Conservation (phyloP, 2,329 filamentous ascomycete genomes). For the Ceratocystis eucalypticola region DNA sequence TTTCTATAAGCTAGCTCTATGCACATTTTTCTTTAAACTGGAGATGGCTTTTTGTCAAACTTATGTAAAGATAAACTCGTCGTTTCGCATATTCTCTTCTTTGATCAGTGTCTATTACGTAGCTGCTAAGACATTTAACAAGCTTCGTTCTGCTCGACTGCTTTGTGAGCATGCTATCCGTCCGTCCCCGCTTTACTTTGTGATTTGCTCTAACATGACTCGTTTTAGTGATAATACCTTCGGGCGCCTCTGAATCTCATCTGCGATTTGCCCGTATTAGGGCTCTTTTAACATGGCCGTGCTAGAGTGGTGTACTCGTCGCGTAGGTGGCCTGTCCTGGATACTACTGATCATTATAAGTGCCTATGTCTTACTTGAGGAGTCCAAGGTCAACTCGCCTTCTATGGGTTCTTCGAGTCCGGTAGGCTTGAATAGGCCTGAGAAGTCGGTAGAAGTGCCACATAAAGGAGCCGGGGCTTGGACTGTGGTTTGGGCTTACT, state of each 20-base stretch:
- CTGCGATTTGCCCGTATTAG: background rate
- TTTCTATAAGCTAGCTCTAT: background rate
- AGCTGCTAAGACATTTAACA: background rate
- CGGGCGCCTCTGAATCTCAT: constrained; percentile 17
- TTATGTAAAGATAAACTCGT: background rate
- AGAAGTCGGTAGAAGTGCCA: background rate
- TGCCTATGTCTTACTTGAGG: constrained; percentile 42
- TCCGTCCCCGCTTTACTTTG: background rate
- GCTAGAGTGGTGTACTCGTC: constrained; percentile 40
- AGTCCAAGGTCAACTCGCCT: constrained; percentile 27
- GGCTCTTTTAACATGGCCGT: constrained; percentile 33
- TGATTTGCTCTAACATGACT: background rate
- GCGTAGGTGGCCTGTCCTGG: constrained; percentile 43
- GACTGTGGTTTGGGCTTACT: constrained; percentile 47
- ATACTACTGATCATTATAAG: constrained; percentile 35
- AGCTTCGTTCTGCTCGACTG: background rate
- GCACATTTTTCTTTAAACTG: background rate
- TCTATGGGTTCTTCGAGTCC: constrained; percentile 26
- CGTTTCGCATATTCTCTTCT: background rate
- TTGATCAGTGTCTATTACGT: background rate
- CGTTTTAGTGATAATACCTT: constrained; percentile 12
- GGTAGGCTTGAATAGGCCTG: too few relatives aligned
- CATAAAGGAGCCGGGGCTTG: constrained; percentile 34
- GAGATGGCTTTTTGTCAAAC: background rate
- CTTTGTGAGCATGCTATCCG: background rate